Base-by-base conservation (phyloP, 2,329 filamentous ascomycete genomes). In the Bretziella fagacearum region DNA sequence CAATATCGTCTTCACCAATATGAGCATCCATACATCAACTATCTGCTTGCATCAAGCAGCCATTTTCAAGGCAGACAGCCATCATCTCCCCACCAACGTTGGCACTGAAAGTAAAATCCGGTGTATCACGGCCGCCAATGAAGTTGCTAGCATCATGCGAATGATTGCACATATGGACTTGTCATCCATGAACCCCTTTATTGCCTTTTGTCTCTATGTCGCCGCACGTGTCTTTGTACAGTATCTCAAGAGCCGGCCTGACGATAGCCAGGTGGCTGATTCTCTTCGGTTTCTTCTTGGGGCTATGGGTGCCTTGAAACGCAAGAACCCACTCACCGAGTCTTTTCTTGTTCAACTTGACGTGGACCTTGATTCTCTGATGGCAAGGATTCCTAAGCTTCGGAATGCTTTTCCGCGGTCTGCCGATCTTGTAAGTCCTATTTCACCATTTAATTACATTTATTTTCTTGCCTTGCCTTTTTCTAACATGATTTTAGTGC, bases 11-110 rank as follows among this genome's bases (percentile, higher is more conserved):
- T 96, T 95, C 59, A 77, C 83, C 49, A 96, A 96, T 56, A 94
- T 98, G 85, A 86, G 84, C 58, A 85, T 98, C 26, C 87, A 96
- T 59, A 94, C 91, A 0, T 93, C 87, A 1, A 86, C 85, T 1
- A 96, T 98, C 46, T 96, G 89, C 60, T 67, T 98, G n/a, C 91
- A 98, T 57, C 91, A 98, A 64, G 91, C 89, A 2, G 91, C 91
- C 22, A 96, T 98, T 17, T 95, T 89, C 70, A 96, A 95, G 60
- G 86, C 87, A 0, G 89, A 96, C 56, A 91, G 86, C 63, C 81
- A 94, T 61, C 74, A 77, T 46, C 66, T 95, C 51, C 79, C 84
- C 1, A 66, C 73, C 1, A 79, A 81, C 15, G 79, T 95, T 40
- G 79, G 83, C 53, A 77, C 82, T 1, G 89, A 96, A 59, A 94